A percentile compares a stretch with the other conserved stretches of the same genome.
Conservation (phyloP, 352 stramenopile species). For the Plasmopara halstedii region DNA sequence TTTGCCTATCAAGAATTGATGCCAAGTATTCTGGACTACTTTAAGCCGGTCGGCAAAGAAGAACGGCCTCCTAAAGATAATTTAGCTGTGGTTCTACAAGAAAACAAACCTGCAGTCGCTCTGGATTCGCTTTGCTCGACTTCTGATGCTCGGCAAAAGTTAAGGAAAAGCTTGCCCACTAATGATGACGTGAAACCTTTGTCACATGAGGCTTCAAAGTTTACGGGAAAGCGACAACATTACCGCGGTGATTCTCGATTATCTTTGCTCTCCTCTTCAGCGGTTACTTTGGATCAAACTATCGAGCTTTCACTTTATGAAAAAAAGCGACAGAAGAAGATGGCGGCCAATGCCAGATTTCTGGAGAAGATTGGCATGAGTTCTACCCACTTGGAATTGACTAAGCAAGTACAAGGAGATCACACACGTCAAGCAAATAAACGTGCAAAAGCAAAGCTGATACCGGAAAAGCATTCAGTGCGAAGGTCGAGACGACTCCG, state of each 20-base stretch:
- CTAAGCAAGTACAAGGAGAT: slow-evolving; percentile 5
- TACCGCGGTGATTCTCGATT: too few species aligned
- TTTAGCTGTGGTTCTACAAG: not conserved
- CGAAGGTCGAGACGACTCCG: slow-evolving; percentile 31
- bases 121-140: not conserved
- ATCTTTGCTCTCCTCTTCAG: too few species aligned
- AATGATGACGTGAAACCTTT: not conserved
- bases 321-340: slow-evolving; percentile 26
- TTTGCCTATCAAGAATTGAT: not conserved
- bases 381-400: slow-evolving; percentile 16
- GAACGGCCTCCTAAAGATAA: slow-evolving; percentile 3
- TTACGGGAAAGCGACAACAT: slow-evolving; percentile 3
- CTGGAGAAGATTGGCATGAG: slow-evolving; percentile 35
- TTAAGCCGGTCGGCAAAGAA: slow-evolving; percentile 11
- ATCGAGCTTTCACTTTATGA: slow-evolving; percentile 36
- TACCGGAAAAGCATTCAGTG: slow-evolving; percentile 5
- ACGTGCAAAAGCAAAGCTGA: slow-evolving; percentile 3
- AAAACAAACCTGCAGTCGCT: not conserved
- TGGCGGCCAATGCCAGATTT: slow-evolving; percentile 41
- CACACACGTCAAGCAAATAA: not conserved
- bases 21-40: slow-evolving; percentile 26
- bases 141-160: not conserved
- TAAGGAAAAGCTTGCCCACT: not conserved
- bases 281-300: not conserved
- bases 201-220: not conserved